Conservation (phyloP, 1,284 basidiomycete species). For the Erythrobasidium hasegawianum region DNA sequence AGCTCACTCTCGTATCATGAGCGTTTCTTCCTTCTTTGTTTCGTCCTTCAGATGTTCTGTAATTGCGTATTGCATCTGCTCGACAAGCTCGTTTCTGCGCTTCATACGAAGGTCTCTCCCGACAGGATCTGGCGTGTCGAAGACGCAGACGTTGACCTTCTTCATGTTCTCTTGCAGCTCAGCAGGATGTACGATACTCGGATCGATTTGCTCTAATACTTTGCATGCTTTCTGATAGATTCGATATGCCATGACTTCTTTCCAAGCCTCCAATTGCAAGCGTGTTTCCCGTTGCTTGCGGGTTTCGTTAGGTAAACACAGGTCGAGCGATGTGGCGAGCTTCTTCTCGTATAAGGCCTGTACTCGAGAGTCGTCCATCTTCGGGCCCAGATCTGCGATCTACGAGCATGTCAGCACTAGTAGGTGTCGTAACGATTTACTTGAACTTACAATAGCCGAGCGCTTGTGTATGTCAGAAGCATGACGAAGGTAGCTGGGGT, state of each 20-base stretch:
- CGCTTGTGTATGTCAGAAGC: slow-evolving; percentile 16
- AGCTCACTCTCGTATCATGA: slow-evolving; percentile 1
- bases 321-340: background rate
- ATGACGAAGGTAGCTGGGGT: slow-evolving; percentile 15
- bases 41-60: background rate
- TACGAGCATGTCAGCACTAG: background rate
- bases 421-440: too few relatives aligned
- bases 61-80: slow-evolving; percentile 5
- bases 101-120: slow-evolving; percentile 9
- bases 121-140: slow-evolving; percentile 13
- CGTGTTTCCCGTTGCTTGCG: slow-evolving; percentile 1
- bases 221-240: background rate
- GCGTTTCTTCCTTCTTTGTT: background rate
- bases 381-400: slow-evolving; percentile 21
- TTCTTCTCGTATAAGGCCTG: slow-evolving; percentile 3
- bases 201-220: background rate
- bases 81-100: slow-evolving; percentile 20
- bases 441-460: slow-evolving; percentile 18
- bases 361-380: background rate
- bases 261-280: background rate
- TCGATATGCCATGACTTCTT: background rate
- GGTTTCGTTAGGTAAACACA: background rate
- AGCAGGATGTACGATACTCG: background rate
- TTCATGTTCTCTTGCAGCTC: background rate
- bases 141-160: slow-evolving; percentile 2